Base-by-base conservation (phyloP, 1,284 basidiomycete genomes). In the Irpex sp. region DNA sequence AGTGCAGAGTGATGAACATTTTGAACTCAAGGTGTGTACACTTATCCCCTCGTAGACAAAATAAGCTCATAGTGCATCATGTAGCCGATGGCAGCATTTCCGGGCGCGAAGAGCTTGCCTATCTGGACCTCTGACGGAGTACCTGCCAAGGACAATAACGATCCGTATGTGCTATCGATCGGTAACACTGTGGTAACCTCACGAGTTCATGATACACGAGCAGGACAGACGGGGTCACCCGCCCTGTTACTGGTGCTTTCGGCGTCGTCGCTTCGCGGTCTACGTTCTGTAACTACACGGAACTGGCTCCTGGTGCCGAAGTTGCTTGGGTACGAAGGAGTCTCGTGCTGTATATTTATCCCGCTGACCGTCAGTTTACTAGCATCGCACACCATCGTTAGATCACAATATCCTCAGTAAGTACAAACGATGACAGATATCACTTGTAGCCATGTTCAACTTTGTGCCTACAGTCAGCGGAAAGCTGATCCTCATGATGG, bases 331-430 rank as follows among this genome's bases (percentile, higher is more conserved):
- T 87, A 62, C 63, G 76, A 13, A 9, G 31, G 11, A 6, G 7
- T 62, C 49, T 17, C 49, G 8, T 8, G 5, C 11, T 26, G 1
- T 51, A 37, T 57, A 36, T 21, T 51, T 13, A 31, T 8, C 0
- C 17, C 4, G 6, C 33, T 26, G 37, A 59, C 36, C 17, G 35
- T 35, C 31, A 49, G 49, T 8, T 21, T 49, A 17, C 6, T 61
- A 80, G 79, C 79, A 80, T 66, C 71, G 78, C 35, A 78, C 86
- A 5, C 77, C 77, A 43, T 86, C 86, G 1, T 67, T 87, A 53
- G 86, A 89, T 67, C 83, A 86, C 66, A 86, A 88, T 66, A 81
- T 87, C 37, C 74, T 88, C 6, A 75, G 86, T 86, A 66, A 62
- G 81, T 69, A 11, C 7, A 19, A 15, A 35, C 26, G 0, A 5